A percentile compares a stretch with the other conserved stretches of the same genome.
phyloP scores from a whole-genome alignment of 176 grass and related monocot species.

The Pharus latifolius region DNA sequence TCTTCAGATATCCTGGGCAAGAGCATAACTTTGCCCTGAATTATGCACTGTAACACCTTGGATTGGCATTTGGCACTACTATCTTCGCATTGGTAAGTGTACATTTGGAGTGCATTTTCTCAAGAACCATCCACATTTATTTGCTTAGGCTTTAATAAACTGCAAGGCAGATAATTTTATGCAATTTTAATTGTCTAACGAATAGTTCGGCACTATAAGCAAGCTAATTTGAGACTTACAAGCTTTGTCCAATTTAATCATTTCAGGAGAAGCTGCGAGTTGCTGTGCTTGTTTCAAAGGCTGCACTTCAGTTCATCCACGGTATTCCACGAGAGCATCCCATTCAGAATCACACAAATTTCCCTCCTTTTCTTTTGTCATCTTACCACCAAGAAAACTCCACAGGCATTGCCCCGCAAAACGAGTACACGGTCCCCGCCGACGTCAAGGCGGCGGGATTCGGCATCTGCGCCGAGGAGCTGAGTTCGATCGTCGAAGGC shows the following conservation, averaged over 20 bases:
- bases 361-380: background rate
- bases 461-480: slow-evolving; percentile 72
- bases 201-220: no score
- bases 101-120: no score
- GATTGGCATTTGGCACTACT: no score
- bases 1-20: no score
- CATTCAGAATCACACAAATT: background rate
- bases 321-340: slow-evolving; percentile 25
- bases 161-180: background rate
- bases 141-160: no score
- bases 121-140: no score
- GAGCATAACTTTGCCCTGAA: no score
- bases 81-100: no score
- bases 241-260: background rate
- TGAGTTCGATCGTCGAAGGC: slow-evolving; percentile 70
- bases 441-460: slow-evolving; percentile 65
- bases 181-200: background rate
- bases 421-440: slow-evolving; percentile 58
- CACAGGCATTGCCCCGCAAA: slow-evolving; percentile 46
- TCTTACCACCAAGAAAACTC: background rate
- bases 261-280: slow-evolving; percentile 92
- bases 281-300: slow-evolving; percentile 93
- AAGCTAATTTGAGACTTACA: background rate
- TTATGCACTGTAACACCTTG: no score
- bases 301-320: slow-evolving; percentile 82